Conservation (phyloP, 306 rosid genomes). For the Comarum palustre region DNA sequence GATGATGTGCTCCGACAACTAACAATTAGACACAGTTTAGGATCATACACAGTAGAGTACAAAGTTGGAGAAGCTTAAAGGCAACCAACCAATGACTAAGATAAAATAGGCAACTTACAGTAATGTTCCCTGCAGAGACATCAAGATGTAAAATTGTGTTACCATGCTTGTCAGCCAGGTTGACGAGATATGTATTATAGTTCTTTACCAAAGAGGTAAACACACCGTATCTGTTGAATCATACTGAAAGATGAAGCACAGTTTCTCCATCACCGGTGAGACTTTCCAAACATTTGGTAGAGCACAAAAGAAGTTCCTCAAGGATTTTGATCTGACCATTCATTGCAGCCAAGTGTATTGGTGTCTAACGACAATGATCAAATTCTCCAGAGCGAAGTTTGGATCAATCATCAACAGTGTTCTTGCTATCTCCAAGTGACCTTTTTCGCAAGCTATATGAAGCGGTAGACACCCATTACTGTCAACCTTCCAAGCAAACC, state of each 20-base stretch:
- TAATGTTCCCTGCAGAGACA: constrained; percentile 10
- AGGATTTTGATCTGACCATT: constrained; percentile 49
- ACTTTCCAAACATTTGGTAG: constrained; percentile 37
- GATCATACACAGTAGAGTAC: background rate
- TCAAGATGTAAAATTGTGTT: constrained; percentile 62
- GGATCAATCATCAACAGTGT: constrained; percentile 43
- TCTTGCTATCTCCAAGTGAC: constrained; percentile 46
- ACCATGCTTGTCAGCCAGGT: constrained; percentile 44
- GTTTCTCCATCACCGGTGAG: constrained; percentile 62
- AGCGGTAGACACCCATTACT: constrained; percentile 46
- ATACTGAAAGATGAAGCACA: constrained; percentile 58
- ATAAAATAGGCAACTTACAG: background rate
- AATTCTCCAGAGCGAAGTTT: constrained; percentile 33
- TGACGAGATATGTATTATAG: constrained; percentile 38
- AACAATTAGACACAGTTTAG: background rate
- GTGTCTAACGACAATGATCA: constrained; percentile 56
- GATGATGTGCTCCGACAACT: constrained; percentile 68
- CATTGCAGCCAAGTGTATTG: constrained; percentile 56
- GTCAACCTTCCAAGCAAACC: constrained; percentile 34
- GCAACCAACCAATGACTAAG: background rate
- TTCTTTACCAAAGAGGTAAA: constrained; percentile 36
- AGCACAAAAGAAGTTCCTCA: constrained; percentile 36
- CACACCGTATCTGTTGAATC: constrained; percentile 51
- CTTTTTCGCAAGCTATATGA: no score
- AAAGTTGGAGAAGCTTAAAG: background rate